Conservation (phyloP, 257 asterid species). For the Misopates orontium region DNA sequence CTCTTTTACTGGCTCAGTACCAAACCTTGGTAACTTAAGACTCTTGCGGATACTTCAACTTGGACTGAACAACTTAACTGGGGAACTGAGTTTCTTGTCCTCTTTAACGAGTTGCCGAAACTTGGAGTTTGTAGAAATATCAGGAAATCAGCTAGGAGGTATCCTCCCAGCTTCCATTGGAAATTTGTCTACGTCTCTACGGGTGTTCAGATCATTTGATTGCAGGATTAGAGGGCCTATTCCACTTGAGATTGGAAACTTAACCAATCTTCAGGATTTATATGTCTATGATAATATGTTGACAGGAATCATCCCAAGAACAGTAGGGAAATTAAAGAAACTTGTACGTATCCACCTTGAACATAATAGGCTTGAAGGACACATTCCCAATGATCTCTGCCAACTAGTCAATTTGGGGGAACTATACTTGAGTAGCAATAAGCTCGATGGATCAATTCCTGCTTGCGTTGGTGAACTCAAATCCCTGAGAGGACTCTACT, state of each 20-base stretch:
- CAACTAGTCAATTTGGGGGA: constrained; percentile 33
- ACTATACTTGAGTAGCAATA: constrained; percentile 31
- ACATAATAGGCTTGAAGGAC: constrained; percentile 32
- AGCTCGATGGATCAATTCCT: constrained; percentile 39
- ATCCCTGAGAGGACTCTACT: constrained; percentile 28
- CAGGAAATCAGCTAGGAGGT: constrained; percentile 33
- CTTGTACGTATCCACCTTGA: constrained; percentile 32
- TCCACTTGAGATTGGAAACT: constrained; percentile 41
- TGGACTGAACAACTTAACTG: constrained; percentile 27
- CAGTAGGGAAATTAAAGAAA: constrained; percentile 28
- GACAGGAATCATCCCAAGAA: constrained; percentile 34
- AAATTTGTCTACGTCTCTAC: constrained; percentile 34
- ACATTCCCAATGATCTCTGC: constrained; percentile 36
- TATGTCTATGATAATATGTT: constrained; percentile 32
- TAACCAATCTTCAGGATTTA: constrained; percentile 35
- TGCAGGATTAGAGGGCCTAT: constrained; percentile 33
- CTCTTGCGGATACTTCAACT: constrained; percentile 32
- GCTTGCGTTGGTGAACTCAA: constrained; percentile 38
- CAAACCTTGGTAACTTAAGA: constrained; percentile 37
- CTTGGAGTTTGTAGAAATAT: constrained; percentile 30
- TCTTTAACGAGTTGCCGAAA: constrained; percentile 37
- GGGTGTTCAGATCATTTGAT: constrained; percentile 32
- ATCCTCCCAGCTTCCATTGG: constrained; percentile 36
- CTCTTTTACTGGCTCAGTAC: constrained; percentile 34
- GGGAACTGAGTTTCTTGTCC: constrained; percentile 31